A percentile compares a stretch with the other conserved stretches of the same genome.
phyloP scores from a whole-genome alignment of 805 yeast species.

The Metschnikowia matae region DNA sequence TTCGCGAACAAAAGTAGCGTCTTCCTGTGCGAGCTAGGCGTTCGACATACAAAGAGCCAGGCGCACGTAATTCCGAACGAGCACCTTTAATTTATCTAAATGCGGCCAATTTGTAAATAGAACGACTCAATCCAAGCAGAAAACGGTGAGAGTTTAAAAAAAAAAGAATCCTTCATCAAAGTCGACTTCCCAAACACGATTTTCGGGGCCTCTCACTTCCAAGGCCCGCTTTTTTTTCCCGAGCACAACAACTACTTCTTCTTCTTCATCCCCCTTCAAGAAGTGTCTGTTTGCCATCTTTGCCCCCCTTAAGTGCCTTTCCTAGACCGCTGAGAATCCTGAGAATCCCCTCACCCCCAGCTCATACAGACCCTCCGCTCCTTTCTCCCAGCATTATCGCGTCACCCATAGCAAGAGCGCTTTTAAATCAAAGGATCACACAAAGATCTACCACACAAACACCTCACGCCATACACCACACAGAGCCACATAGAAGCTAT shows the following conservation, averaged over 20 bases:
- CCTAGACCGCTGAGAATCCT: too few relatives aligned
- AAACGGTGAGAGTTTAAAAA: not conserved
- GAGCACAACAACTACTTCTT: not conserved
- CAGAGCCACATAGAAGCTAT: not conserved
- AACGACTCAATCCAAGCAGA: constrained; percentile 1
- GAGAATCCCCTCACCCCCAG: not conserved
- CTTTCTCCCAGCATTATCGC: not conserved
- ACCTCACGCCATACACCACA: not conserved
- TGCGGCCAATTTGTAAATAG: constrained; percentile 3
- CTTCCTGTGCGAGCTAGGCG: not conserved
- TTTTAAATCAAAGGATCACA: not conserved
- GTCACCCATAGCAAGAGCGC: not conserved
- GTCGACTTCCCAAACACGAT: not conserved
- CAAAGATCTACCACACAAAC: not conserved
- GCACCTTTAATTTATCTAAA: constrained; percentile 3
- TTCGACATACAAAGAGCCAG: not conserved
- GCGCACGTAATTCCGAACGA: constrained; percentile 1
- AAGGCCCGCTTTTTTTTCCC: not conserved
- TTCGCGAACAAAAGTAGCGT: not conserved
- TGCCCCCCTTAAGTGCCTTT: too few relatives aligned
- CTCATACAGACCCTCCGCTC: not conserved
- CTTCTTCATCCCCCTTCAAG: not conserved
- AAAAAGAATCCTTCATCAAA: constrained; percentile 1
- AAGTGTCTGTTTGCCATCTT: not conserved
- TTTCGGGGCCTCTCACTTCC: not conserved